Evolutionary conservation across 768 basidiomycete species (phyloP).

Genomic region (Hypholoma sublateritium): DNA sequence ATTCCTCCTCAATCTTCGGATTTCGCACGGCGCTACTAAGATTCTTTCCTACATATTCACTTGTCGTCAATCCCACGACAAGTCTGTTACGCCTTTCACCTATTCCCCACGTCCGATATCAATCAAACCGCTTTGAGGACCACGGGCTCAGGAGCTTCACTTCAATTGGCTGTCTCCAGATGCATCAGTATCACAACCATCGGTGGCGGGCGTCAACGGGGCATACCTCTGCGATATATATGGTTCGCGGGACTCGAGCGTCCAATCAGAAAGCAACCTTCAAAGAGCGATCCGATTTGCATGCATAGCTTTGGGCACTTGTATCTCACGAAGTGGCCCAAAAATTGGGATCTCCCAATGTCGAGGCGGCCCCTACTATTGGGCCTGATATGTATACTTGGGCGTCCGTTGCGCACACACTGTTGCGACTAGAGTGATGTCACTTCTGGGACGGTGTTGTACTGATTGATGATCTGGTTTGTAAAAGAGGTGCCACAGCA

Average conservation of each 20-base stretch:
- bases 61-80: no score
- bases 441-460: neutral
- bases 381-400: neutral
- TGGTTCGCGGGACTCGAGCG: no score
- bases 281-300: neutral
- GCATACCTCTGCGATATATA: no score
- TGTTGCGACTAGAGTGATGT: neutral
- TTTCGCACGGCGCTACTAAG: no score
- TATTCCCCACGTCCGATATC: no score
- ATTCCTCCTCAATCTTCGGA: no score
- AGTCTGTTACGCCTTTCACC: no score
- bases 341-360: constrained; percentile 1
- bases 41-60: no score
- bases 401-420: neutral
- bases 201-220: neutral
- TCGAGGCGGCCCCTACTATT: neutral
- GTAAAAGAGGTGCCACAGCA: neutral
- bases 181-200: neutral
- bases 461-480: neutral
- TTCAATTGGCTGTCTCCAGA: neutral
- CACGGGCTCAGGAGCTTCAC: neutral
- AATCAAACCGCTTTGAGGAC: neutral
- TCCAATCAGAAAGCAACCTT: neutral
- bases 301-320: neutral
- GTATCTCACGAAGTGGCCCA: constrained; percentile 5